Evolutionary conservation across 2,329 filamentous ascomycete genomes (phyloP), one percentile per base, ranked within the genome.

Genomic region (Hirsutella minnesotensis): DNA sequence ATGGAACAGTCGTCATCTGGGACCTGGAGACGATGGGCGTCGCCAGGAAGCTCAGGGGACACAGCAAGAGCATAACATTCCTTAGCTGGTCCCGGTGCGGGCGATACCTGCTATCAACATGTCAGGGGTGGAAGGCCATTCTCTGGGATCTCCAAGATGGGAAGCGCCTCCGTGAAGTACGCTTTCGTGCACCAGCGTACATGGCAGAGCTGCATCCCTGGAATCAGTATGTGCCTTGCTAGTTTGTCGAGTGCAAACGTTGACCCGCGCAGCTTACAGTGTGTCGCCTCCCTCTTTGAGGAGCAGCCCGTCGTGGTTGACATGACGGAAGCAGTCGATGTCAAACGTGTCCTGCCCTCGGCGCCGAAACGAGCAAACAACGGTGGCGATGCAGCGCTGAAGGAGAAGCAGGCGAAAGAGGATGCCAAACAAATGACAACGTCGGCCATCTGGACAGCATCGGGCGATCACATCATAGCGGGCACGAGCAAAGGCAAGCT

Each of bases 1-100:
- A 98, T 66, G 92, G 92, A 51, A 92, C 87, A 5, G 84, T 98
- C 34, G 86, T 94, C 43, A 84, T 98, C 38, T 98, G 94, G 74
- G 92, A 98, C 59, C 79, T 96, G 40, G 94, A 98, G 65, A 98
- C 94, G 9, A 94, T 94, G 73, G 90, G 92, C 31, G 86, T 96
- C 4, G 92, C 92, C 45, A 83, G 88, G 57, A 98, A 96, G 66
- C 70, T 98, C 49, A 80, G 87, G 50, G 92, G 90, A 12, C 92
- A 98, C 65, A 94, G 86, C 40, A 82, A 86, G 57, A 90, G 92
- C 59, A 89, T 98, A 44, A 90, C 94, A 53, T 95, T 86, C 41
- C 65, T 98, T 46, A 94, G 89, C 67, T 98, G 92, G 92, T 95
- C 90, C 41, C 76, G 83, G 53, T 86, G 88, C 64, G 90, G 92